A percentile compares a stretch with the other conserved stretches of the same genome.
Evolutionary conservation across 441 rosid species (phyloP).

Genomic region (Erysimum cheiri): DNA sequence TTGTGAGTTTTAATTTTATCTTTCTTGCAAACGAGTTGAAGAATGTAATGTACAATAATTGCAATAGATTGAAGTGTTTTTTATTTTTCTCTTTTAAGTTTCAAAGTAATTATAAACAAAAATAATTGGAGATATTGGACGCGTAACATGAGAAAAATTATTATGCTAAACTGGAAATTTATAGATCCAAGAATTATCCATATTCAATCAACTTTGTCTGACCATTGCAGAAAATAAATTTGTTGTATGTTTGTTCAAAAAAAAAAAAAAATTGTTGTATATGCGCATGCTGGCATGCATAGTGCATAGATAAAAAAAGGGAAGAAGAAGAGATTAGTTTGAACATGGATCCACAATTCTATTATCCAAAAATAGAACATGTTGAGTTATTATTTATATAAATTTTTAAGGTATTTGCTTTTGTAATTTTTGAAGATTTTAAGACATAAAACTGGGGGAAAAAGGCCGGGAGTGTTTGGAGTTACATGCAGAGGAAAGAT

Average conservation of each 20-base stretch:
- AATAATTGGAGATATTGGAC: not conserved
- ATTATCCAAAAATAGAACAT: slow-evolving; percentile 13
- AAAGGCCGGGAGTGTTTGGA: slow-evolving; percentile 41
- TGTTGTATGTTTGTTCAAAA: not conserved
- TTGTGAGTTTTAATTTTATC: slow-evolving; percentile 28
- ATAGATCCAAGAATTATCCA: slow-evolving; percentile 2
- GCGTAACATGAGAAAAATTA: not conserved
- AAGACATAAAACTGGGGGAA: slow-evolving; percentile 7
- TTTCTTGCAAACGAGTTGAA: slow-evolving; percentile 22
- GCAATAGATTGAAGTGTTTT: slow-evolving; percentile 41
- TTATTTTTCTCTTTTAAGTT: slow-evolving; percentile 1
- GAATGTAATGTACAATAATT: slow-evolving; percentile 36
- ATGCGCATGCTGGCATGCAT: not conserved
- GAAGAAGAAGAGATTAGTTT: slow-evolving; percentile 16
- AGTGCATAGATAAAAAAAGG: not conserved
- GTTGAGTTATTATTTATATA: not conserved
- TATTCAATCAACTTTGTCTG: slow-evolving; percentile 10
- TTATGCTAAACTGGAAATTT: not conserved
- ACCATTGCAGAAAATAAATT: not conserved
- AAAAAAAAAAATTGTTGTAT: not conserved
- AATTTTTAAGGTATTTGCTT: not conserved
- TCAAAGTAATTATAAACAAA: not conserved
- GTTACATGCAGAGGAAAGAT: slow-evolving; percentile 41
- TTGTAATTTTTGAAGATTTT: not conserved
- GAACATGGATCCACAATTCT: slow-evolving; percentile 12